phyloP scores from a whole-genome alignment of 441 rosid species.

The Arabidopsis lyrata region DNA sequence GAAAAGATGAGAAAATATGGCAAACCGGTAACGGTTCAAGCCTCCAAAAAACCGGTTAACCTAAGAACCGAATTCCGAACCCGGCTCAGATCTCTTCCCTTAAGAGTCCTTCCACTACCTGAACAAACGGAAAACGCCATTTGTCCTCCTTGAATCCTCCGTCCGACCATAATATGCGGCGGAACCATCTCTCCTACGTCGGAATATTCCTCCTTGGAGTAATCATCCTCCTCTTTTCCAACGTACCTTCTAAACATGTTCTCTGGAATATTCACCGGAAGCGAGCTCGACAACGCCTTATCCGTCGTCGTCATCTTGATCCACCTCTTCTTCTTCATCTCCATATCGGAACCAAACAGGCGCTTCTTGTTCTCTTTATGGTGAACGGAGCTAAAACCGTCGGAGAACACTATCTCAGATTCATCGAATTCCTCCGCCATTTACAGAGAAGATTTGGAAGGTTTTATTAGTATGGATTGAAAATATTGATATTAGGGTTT shows the following conservation, averaged over 20 bases:
- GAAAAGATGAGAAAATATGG: background rate
- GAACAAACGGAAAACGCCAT: constrained; percentile 85
- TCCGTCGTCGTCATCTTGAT: constrained; percentile 42
- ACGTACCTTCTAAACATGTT: constrained; percentile 37
- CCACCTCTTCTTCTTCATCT: constrained; percentile 25
- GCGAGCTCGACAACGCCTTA: constrained; percentile 41
- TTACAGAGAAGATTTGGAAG: background rate
- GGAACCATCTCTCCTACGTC: constrained; percentile 57
- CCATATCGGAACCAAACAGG: constrained; percentile 2
- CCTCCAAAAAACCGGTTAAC: constrained; percentile 87
- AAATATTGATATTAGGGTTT: background rate
- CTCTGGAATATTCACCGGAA: constrained; percentile 63
- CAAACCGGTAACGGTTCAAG: constrained; percentile 37
- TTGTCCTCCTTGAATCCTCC: constrained; percentile 58
- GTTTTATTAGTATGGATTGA: background rate
- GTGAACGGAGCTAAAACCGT: constrained; percentile 16
- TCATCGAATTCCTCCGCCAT: constrained; percentile 86
- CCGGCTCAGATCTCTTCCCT: constrained; percentile 79
- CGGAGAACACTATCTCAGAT: constrained; percentile 75
- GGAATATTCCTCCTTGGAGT: constrained; percentile 46
- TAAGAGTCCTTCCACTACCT: constrained; percentile 85
- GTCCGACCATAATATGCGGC: constrained; percentile 73
- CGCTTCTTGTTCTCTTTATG: constrained; percentile 10
- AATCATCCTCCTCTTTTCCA: constrained; percentile 7
- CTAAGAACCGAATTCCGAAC: constrained; percentile 84